These are phyloP conservation scores for Magnusiomyces tetraspermus DNA, from an alignment of 1,139 yeast genomes.

Conservation along the genomic window DNA sequence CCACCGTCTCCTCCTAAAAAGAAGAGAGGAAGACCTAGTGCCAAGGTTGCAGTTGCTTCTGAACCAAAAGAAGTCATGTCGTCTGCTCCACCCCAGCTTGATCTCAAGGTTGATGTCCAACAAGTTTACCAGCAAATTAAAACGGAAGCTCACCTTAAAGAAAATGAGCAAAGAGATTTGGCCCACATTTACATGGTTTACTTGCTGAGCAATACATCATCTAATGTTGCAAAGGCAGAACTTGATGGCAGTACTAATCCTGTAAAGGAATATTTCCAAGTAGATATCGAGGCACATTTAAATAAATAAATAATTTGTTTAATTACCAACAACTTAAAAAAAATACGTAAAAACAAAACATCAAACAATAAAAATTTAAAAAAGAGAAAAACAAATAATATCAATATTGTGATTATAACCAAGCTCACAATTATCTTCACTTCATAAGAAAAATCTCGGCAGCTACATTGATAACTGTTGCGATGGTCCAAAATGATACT, in stretches of 20 bases:
- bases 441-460: constrained; percentile 20
- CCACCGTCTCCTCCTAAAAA: not conserved
- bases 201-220: constrained; percentile 17
- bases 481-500: constrained; percentile 47
- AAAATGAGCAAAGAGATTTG: constrained; percentile 25
- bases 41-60: not conserved
- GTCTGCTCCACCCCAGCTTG: not conserved
- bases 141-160: constrained; percentile 18
- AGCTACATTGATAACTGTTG: constrained; percentile 26
- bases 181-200: constrained; percentile 30
- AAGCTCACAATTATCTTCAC: not conserved
- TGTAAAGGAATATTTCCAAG: constrained; percentile 11
- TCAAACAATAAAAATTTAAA: not conserved
- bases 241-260: constrained; percentile 5
- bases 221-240: not conserved
- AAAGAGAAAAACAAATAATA: not conserved
- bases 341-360: no score
- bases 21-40: not conserved
- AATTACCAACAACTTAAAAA: not conserved
- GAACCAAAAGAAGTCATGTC: not conserved
- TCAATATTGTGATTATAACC: not conserved
- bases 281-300: constrained; percentile 10
- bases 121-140: constrained; percentile 8
- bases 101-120: not conserved
- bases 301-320: not conserved